These are phyloP conservation scores for Acanthamoeba lenticulata DNA, from an alignment of 208 protist species.

Conservation along the genomic window DNA sequence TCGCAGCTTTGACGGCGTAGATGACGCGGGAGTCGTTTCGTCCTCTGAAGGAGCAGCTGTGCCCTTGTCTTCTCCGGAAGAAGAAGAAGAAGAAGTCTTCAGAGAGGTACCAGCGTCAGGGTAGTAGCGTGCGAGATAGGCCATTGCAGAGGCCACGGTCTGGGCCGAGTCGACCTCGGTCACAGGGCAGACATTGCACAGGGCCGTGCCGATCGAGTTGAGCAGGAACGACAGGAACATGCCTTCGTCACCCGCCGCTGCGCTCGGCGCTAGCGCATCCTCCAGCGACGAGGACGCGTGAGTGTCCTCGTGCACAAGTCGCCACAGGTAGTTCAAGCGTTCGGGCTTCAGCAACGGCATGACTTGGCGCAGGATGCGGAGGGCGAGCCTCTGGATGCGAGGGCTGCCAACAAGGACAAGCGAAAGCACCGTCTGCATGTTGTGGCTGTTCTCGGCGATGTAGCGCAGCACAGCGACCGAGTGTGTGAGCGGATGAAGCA, in stretches of 20 bases:
- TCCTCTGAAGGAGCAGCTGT: no score
- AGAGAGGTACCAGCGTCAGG: background rate
- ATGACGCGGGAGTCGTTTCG: background rate
- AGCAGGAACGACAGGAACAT: slow-evolving; percentile 59
- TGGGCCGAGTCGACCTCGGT: background rate
- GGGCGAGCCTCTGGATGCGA: slow-evolving; percentile 35
- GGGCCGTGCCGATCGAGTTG: slow-evolving; percentile 15
- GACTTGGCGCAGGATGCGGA: slow-evolving; percentile 15
- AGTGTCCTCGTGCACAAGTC: background rate
- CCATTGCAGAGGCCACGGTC: background rate
- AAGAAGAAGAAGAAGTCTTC: background rate
- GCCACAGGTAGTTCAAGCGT: slow-evolving; percentile 52
- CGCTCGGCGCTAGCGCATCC: background rate
- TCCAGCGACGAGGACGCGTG: background rate
- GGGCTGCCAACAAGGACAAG: slow-evolving; percentile 32
- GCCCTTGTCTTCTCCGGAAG: background rate
- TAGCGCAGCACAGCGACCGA: slow-evolving; percentile 31
- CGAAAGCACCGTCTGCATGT: slow-evolving; percentile 54
- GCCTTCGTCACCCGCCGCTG: background rate
- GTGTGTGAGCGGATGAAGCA: slow-evolving; percentile 2
- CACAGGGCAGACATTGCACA: slow-evolving; percentile 43
- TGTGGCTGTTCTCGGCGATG: slow-evolving; percentile 51
- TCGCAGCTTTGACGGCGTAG: background rate
- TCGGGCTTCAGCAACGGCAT: slow-evolving; percentile 13
- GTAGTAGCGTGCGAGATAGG: background rate